Evolutionary conservation across 176 grass and related monocot genomes (phyloP), one percentile per base, ranked within the genome.

Genomic region (Oryza officinalis): DNA sequence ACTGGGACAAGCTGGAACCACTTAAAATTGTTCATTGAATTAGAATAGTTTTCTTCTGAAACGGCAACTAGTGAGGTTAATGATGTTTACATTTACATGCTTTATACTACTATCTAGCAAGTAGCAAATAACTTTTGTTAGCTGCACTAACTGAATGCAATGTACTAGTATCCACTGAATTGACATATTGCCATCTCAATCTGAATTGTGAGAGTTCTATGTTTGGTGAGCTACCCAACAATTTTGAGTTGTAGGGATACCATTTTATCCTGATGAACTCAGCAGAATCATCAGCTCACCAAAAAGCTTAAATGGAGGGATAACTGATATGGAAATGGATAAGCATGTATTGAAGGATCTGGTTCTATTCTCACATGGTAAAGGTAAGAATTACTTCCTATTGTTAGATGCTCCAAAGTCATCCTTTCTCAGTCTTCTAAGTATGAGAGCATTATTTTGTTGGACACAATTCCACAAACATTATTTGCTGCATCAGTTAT

Each of bases 281-380:
- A 22, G 68, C 44, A 14, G 30, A 54, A 25, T 64, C n/a, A 50
- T 86, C 2, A 27, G 28, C 32, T 74, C 3, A 40, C 1, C 17
- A 25, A 74, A 80, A 79, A 80, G 57, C 40, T 84, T 27, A 71
- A 63, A 80, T 61, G 13, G 50, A 67, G 43, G 40, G 15, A 80
- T 23, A 50, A 65, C 15, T 67, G 72, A 86, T 25, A 71, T 72
- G 2, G 52, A 78, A 47, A 35, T 65, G 74, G 71, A 79, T 54
- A 86, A 80, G 13, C 67, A 52, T 18, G 27, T 30, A 15, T 4
- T 59, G 44, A 57, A 40, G 76, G 77, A 86, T 86, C 31, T 74
- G n/a, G 30, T 80, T 80, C 84, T 25, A 22, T 74, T 74, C 41
- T 20, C 59, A 13, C 20, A 28, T 54, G 59, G 77, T 13, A 66